These are phyloP conservation scores for Populus tremula DNA, from an alignment of 345 rosid genomes.

Conservation along the genomic window DNA sequence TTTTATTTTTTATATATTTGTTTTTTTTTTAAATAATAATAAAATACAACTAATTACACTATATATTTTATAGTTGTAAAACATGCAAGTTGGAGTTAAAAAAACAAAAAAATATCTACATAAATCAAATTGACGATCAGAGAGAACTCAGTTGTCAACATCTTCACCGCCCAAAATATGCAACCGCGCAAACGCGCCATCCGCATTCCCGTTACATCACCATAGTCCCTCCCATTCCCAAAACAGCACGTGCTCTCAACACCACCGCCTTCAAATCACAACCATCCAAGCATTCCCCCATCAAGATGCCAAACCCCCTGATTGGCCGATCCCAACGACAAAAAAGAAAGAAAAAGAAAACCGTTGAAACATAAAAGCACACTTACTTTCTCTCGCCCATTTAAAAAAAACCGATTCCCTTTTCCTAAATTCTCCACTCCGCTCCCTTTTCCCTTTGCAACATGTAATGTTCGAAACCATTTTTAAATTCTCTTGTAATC, in stretches of 20 bases:
- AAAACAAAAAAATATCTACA: no score
- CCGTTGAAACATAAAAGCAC: background rate
- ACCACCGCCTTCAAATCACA: background rate
- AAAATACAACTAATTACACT: no score
- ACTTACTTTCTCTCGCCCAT: no score
- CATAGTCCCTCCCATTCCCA: background rate
- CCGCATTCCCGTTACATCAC: background rate
- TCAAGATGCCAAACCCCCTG: background rate
- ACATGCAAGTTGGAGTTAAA: no score
- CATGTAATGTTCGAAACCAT: constrained; percentile 1
- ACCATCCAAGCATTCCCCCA: background rate
- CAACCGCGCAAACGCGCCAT: constrained; percentile 1
- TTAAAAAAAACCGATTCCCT: background rate
- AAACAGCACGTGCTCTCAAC: background rate
- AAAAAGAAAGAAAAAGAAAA: background rate
- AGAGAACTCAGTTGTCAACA: no score
- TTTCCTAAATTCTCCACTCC: constrained; percentile 1
- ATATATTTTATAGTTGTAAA: no score
- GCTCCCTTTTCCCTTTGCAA: background rate
- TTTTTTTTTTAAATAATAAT: no score
- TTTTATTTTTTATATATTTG: no score
- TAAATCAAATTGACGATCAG: no score
- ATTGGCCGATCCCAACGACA: background rate
- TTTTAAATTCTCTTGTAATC: background rate
- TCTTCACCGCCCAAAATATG: background rate